Evolutionary conservation across 352 stramenopile species (phyloP).

Genomic region (Globisporangium emineosum): DNA sequence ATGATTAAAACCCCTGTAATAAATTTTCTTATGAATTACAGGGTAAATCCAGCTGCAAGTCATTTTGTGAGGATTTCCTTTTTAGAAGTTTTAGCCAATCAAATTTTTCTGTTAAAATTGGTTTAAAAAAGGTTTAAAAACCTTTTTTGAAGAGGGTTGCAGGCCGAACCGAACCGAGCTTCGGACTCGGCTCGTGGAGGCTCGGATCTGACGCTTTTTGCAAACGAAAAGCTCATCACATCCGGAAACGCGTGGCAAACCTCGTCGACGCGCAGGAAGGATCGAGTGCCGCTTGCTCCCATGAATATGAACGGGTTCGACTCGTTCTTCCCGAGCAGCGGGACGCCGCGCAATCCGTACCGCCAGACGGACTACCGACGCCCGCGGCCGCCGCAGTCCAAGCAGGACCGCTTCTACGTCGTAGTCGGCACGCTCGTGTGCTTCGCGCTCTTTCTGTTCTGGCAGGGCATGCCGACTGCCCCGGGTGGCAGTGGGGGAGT

Average conservation of each 20-base stretch:
- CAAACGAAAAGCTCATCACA: not conserved
- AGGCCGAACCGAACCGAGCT: too few relatives aligned
- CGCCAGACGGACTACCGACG: constrained; percentile 50
- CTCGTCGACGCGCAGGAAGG: not conserved
- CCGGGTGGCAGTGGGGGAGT: not conserved
- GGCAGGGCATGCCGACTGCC: constrained; percentile 27
- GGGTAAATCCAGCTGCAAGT: too few relatives aligned
- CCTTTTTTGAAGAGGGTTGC: too few relatives aligned
- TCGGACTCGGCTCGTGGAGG: too few relatives aligned
- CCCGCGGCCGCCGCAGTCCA: constrained; percentile 24
- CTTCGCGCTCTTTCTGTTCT: constrained; percentile 62
- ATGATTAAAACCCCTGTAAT: too few relatives aligned
- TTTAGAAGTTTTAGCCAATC: too few relatives aligned
- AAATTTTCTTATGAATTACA: too few relatives aligned
- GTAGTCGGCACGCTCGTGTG: constrained; percentile 62
- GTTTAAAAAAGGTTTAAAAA: too few relatives aligned
- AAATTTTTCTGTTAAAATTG: too few relatives aligned
- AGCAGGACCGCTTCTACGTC: constrained; percentile 58
- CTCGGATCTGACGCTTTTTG: too few relatives aligned
- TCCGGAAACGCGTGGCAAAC: constrained; percentile 7
- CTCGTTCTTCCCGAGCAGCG: constrained; percentile 64
- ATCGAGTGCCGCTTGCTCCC: not conserved
- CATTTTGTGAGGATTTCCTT: too few relatives aligned
- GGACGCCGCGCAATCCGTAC: constrained; percentile 70
- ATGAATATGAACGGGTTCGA: constrained; percentile 80